These are phyloP conservation scores for Lanmaoa rubissima DNA, from an alignment of 768 basidiomycete genomes.

Conservation along the genomic window DNA sequence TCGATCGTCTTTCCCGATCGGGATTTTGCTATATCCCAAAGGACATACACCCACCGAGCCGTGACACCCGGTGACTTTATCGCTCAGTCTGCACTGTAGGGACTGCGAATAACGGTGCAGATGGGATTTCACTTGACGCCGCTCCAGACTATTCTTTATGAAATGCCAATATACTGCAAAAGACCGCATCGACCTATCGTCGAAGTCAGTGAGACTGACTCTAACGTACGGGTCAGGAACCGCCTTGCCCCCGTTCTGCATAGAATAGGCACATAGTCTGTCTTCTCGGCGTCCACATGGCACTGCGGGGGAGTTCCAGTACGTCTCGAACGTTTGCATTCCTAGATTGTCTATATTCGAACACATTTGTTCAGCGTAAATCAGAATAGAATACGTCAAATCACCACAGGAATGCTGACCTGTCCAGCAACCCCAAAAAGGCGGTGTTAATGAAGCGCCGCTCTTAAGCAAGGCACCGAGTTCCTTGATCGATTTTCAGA, in stretches of 20 bases:
- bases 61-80: conserved; percentile 29
- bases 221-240: not conserved
- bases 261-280: conserved; percentile 12
- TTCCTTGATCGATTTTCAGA: conserved; percentile 32
- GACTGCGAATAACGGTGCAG: not conserved
- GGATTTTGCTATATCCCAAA: conserved; percentile 14
- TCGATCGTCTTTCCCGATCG: conserved; percentile 21
- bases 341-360: conserved; percentile 22
- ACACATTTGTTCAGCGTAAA: conserved; percentile 18
- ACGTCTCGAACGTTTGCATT: conserved; percentile 2
- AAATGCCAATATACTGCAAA: conserved; percentile 5
- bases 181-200: conserved; percentile 16
- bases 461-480: conserved; percentile 23
- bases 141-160: conserved; percentile 9
- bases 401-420: conserved; percentile 28
- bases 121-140: conserved; percentile 6
- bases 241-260: conserved; percentile 3
- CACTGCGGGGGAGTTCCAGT: conserved; percentile 12
- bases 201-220: conserved; percentile 16
- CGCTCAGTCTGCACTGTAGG: conserved; percentile 4
- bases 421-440: conserved; percentile 3
- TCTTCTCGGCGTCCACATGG: conserved; percentile 13
- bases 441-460: conserved; percentile 16
- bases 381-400: conserved; percentile 29
- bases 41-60: conserved; percentile 18